Base-by-base conservation (phyloP, 2,329 filamentous ascomycete genomes). In the Phoma sp. region DNA sequence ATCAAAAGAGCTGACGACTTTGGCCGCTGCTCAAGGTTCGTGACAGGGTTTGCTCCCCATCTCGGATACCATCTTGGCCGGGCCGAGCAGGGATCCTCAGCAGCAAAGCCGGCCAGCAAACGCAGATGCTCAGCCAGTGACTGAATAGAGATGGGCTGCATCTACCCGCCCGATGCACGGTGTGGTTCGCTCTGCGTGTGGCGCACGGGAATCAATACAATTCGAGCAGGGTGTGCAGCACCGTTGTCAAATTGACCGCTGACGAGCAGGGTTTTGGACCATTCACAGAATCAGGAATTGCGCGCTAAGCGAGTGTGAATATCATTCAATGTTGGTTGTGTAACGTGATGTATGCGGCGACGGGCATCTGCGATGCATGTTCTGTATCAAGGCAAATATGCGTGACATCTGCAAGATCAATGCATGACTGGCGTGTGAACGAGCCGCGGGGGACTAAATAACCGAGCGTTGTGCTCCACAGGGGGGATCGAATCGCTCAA, bases 331-430 rank as follows among this genome's bases (percentile, higher is more conserved):
- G 67, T 59, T 66, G 59, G 50, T 35, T 63, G 69, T 72, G 72
- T 68, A 69, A 73, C 69, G 52, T 59, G 40, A 59, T 57, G 44
- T 48, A 60, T 60, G 61, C 58, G 65, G 64, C 55, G 60, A 59
- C 57, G 55, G 58, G 48, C 52, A 50, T 55, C 62, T 66, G 60
- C 55, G 58, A 66, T 66, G 66, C 64, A 62, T 60, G 64, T 62
- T 68, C 66, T 70, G 68, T 72, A 67, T 70, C 56, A 58, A 59
- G 52, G 60, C 49, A 53, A 48, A 52, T 61, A 72, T 73, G 72
- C 72, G 72, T 75, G 70, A 69, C 70, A 65, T 65, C 68, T 74
- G 71, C 72, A 73, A 59, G 68, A 68, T 68, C 56, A 66, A 64
- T 68, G 70, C 65, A 60, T 61, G 60, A 63, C 62, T 61, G 58